Evolutionary conservation across 768 basidiomycete species (phyloP), one percentile per base, ranked within the genome.

Genomic region (Leccinum pellstonianum): DNA sequence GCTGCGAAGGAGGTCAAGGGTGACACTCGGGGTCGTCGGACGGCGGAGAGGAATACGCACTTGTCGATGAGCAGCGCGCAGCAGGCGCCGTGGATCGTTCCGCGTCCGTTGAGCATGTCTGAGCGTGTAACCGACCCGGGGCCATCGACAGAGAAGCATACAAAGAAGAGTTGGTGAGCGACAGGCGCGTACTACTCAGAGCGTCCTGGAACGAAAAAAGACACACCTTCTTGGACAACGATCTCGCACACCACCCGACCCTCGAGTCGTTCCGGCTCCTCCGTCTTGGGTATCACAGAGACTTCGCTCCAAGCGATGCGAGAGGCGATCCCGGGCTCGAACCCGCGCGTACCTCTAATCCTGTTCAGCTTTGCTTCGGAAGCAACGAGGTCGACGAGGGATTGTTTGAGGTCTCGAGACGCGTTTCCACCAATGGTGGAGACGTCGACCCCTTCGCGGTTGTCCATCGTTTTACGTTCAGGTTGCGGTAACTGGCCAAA

Each of bases 41-140:
- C 5, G 17, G 9, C 4, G 21, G 21, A 12, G 12, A 14, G 7
- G 21, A 31, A 51, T 17, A 75, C 79, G 29, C 49, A 81, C 85
- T 78, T 63, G 68, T 86, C 84, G 43, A 85, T 77, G 4, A 86
- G 69, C 55, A 80, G 76, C 0, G 81, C 83, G 3, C 80, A 76
- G 62, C 84, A 86, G 19, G 79, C 83, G 27, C 84, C 85, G 51
- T 86, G 85, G 1, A 86, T 63, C 46, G 68, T 76, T n/a, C 77
- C 77, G 4, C 52, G 62, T 19, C 73, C 75, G 60, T 85, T 85
- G 9, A 85, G 54, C 83, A 86, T 85, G 60, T 86, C 84, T 86
- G 33, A 19, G 27, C 3, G 15, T 17, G 27, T 21, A 2, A 23
- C 21, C 9, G 17, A 43, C 41, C 8, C 41, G 3, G 41, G 41